phyloP scores from a whole-genome alignment of 1,139 yeast genomes.

The Blastobotrys petasosporus region DNA sequence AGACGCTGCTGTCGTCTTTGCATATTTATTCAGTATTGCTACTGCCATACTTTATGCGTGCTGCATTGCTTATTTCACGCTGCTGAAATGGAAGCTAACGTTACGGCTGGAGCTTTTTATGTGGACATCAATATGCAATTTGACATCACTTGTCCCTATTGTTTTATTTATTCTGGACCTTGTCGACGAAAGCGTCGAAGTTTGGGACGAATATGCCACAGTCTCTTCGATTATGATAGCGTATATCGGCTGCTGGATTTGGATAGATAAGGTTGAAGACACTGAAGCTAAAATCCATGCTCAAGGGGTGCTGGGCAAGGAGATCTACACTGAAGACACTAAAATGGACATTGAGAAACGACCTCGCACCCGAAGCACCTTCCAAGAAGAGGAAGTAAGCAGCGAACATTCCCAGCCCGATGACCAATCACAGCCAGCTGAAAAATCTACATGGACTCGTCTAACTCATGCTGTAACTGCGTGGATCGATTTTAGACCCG shows the following conservation, averaged over 20 bases:
- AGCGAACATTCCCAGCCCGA: no score
- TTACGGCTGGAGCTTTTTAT: slow-evolving; percentile 4
- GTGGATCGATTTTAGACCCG: slow-evolving; percentile 2
- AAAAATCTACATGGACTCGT: no score
- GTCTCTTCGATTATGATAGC: slow-evolving; percentile 43
- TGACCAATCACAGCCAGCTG: no score
- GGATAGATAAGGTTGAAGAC: slow-evolving; percentile 66
- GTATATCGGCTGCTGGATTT: slow-evolving; percentile 73
- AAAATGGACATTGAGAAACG: slow-evolving; percentile 1
- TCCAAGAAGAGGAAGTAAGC: no score
- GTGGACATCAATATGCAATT: slow-evolving; percentile 36
- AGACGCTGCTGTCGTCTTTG: slow-evolving; percentile 49
- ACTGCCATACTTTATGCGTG: slow-evolving; percentile 66
- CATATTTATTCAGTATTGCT: slow-evolving; percentile 69
- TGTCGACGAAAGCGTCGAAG: slow-evolving; percentile 62
- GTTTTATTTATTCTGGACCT: slow-evolving; percentile 77
- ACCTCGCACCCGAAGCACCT: no score
- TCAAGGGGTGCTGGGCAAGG: slow-evolving; percentile 9
- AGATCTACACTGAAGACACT: slow-evolving; percentile 10
- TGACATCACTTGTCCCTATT: slow-evolving; percentile 58
- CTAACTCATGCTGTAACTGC: no score
- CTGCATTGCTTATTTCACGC: slow-evolving; percentile 50
- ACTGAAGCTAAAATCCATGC: slow-evolving; percentile 5
- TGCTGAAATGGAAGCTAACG: slow-evolving; percentile 21
- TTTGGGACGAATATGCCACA: slow-evolving; percentile 68